Percentiles rank a stretch among this genome's conserved stretches.
Evolutionary conservation across 2,329 filamentous ascomycete genomes (phyloP).

Genomic region (Colletotrichum liriopes): DNA sequence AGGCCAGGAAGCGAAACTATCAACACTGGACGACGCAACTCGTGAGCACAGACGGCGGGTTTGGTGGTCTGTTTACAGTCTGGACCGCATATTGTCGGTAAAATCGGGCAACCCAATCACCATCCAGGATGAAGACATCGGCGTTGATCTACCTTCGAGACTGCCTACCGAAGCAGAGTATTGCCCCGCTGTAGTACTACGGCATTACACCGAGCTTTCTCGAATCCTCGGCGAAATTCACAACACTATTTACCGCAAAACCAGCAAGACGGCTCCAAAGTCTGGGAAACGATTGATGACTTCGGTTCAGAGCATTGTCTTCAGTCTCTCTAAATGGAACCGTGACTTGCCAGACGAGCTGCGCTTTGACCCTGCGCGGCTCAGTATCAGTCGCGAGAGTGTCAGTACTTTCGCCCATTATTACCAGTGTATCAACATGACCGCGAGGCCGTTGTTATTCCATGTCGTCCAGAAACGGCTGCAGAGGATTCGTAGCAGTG

Average conservation of each 20-base stretch:
- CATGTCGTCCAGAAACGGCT: slow-evolving; percentile 50
- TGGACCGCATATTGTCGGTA: slow-evolving; percentile 52
- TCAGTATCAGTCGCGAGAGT: slow-evolving; percentile 64
- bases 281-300: slow-evolving; percentile 64
- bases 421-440: slow-evolving; percentile 55
- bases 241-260: slow-evolving; percentile 64
- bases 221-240: slow-evolving; percentile 49
- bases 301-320: slow-evolving; percentile 66
- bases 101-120: slow-evolving; percentile 53
- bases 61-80: slow-evolving; percentile 55
- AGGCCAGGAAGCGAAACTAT: slow-evolving; percentile 16
- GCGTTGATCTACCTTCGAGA: slow-evolving; percentile 51
- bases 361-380: slow-evolving; percentile 62
- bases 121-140: slow-evolving; percentile 52
- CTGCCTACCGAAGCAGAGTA: slow-evolving; percentile 50
- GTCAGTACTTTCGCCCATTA: slow-evolving; percentile 56
- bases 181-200: slow-evolving; percentile 48
- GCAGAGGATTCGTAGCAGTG: slow-evolving; percentile 41
- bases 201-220: slow-evolving; percentile 50
- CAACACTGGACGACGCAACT: slow-evolving; percentile 16
- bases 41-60: slow-evolving; percentile 63
- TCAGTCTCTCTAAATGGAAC: slow-evolving; percentile 65
- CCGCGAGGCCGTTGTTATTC: slow-evolving; percentile 50
- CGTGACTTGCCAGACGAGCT: slow-evolving; percentile 63
- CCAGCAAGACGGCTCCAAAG: slow-evolving; percentile 52